These are phyloP conservation scores for Melaleuca alternifolia DNA, from an alignment of 345 rosid species.

Conservation along the genomic window DNA sequence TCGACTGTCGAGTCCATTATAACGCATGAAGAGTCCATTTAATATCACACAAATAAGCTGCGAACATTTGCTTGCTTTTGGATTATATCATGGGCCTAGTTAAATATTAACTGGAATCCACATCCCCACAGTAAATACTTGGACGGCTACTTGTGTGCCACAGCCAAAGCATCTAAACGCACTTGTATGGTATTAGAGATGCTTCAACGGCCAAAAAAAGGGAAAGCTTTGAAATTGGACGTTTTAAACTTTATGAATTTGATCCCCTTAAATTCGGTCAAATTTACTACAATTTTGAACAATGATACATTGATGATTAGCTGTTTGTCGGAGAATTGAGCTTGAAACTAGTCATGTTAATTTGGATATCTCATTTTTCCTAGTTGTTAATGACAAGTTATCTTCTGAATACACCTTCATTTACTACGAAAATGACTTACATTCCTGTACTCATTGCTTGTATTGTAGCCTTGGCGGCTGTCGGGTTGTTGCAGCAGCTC, in stretches of 20 bases:
- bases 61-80: neutral
- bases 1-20: neutral
- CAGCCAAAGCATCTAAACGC: neutral
- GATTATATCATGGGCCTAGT: neutral
- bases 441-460: neutral
- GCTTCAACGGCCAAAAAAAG: neutral
- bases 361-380: neutral
- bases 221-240: neutral
- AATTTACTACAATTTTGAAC: neutral
- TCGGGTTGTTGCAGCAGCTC: neutral
- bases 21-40: neutral
- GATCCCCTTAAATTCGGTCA: neutral
- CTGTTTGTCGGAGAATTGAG: neutral
- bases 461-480: neutral
- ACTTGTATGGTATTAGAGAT: neutral
- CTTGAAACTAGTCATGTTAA: neutral
- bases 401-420: neutral
- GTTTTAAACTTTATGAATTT: neutral
- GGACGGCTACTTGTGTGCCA: neutral
- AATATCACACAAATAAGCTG: neutral
- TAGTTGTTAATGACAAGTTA: neutral
- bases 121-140: neutral
- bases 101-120: neutral
- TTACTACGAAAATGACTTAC: neutral
- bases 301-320: neutral